Evolutionary conservation across 768 basidiomycete genomes (phyloP), one percentile per base, ranked within the genome.

Genomic region (Tricholomella constricta): DNA sequence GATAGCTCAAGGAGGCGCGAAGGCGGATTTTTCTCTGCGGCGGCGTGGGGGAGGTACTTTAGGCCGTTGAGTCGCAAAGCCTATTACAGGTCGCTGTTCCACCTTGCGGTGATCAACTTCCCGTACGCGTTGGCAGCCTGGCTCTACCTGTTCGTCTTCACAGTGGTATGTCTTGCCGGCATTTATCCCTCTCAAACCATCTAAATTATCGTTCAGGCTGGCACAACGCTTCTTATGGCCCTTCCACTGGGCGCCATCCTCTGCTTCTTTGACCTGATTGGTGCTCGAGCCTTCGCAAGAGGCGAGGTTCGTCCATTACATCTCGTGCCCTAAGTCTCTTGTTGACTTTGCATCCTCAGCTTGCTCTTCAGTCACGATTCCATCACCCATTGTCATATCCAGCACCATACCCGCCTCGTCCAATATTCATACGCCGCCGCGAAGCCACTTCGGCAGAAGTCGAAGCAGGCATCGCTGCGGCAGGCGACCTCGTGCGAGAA

Each of bases 81-180:
- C n/a, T 91, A 91, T 62, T 88, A 85, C 59, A 67, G 75, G 22
- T 72, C 88, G 0, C 67, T 88, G 23, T 78, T 89, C 49, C 91
- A 93, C 65, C 75, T 93, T 19, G 64, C 84, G 36, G 72, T 88
- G 22, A 42, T 92, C 60, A 92, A 93, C 68, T 89, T 93, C 62
- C 89, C 89, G 0, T 91, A 81, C 60, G 88, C 88, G 14, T 69
- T 92, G 53, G 64, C 74, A n/a, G 86, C 88, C n/a, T 91, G 86
- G 85, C 64, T 90, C 9, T 91, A 83, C 64, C 72, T 89, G 14
- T 90, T 92, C 60, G 83, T 89, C 10, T 88, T 91, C 61, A 92
- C 90, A 0, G 70, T 93, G 68, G 90, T 91, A 61, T 60, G 85
- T 76, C 35, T 31, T 52, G n/a, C 44, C 17, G 40, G 31, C 41